A percentile compares a stretch with the other conserved stretches of the same genome.
phyloP scores from a whole-genome alignment of 2,329 filamentous ascomycete genomes.

The Cercospora sesami region DNA sequence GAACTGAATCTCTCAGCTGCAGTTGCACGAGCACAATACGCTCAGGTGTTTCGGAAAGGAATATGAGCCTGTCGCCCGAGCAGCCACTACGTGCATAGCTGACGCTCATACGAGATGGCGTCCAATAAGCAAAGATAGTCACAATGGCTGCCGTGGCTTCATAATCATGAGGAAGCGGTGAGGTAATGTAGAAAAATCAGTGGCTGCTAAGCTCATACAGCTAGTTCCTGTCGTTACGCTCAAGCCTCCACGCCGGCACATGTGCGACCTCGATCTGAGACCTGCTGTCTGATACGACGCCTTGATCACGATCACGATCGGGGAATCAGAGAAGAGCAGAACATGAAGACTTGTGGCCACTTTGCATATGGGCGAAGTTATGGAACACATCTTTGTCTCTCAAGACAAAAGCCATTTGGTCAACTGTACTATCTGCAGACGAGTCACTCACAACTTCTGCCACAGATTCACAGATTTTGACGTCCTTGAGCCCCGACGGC shows the following conservation, averaged over 20 bases:
- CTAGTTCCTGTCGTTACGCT: not conserved
- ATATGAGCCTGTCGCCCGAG: not conserved
- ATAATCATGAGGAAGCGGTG: not conserved
- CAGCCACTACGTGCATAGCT: not conserved
- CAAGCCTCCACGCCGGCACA: not conserved
- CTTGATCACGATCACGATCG: too few species aligned
- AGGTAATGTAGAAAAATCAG: not conserved
- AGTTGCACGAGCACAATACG: not conserved
- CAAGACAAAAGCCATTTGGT: too few species aligned
- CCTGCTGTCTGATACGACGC: not conserved
- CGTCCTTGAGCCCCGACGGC: too few species aligned
- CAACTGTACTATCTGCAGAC: too few species aligned
- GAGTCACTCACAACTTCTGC: too few species aligned
- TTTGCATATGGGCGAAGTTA: too few species aligned
- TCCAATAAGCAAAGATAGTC: not conserved
- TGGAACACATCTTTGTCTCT: too few species aligned
- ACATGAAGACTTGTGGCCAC: too few species aligned
- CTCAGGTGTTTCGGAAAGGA: too few species aligned
- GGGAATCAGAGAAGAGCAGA: too few species aligned
- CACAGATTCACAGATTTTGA: too few species aligned
- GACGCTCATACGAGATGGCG: not conserved
- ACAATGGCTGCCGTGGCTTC: not conserved
- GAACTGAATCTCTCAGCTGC: not conserved
- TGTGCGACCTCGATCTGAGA: not conserved
- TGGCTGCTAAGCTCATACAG: not conserved